Evolutionary conservation across 495 filamentous ascomycete genomes (phyloP).

Genomic region (Aspergillus leporis): DNA sequence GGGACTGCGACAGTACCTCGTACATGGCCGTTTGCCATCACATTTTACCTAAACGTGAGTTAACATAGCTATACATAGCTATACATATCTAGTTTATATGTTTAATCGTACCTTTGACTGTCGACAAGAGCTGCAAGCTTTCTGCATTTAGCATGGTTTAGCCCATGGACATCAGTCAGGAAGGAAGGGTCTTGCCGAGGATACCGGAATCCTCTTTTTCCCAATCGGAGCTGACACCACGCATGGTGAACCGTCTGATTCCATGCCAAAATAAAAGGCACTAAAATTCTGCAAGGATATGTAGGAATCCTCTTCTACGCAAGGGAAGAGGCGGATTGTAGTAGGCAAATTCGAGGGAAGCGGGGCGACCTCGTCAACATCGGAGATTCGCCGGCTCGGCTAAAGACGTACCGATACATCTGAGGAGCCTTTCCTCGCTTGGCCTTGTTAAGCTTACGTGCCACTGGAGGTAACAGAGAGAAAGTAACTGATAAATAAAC

Average conservation of each 20-base stretch:
- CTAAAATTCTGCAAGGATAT: neutral
- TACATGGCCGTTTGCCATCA: conserved; percentile 41
- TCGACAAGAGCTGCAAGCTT: conserved; percentile 40
- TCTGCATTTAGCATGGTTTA: conserved; percentile 19
- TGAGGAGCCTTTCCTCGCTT: neutral
- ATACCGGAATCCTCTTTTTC: conserved; percentile 45
- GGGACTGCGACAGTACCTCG: conserved; percentile 23
- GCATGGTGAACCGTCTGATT: conserved; percentile 29
- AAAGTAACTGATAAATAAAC: too few species aligned
- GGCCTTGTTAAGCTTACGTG: too few species aligned
- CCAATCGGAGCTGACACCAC: conserved; percentile 29
- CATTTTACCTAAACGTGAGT: conserved; percentile 33
- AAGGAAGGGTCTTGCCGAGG: neutral
- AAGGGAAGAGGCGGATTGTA: neutral
- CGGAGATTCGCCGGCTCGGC: conserved; percentile 2
- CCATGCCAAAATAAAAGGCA: conserved; percentile 10
- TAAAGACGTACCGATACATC: neutral
- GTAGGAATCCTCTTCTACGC: neutral
- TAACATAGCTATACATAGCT: too few species aligned
- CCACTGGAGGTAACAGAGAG: too few species aligned
- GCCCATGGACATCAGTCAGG: neutral
- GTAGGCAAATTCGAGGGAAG: neutral
- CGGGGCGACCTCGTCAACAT: neutral
- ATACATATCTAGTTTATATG: too few species aligned
- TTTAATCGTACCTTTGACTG: conserved; percentile 32